Evolutionary conservation across 2,329 filamentous ascomycete genomes (phyloP), one percentile per base, ranked within the genome.

Genomic region (Aspergillus viridinutans): DNA sequence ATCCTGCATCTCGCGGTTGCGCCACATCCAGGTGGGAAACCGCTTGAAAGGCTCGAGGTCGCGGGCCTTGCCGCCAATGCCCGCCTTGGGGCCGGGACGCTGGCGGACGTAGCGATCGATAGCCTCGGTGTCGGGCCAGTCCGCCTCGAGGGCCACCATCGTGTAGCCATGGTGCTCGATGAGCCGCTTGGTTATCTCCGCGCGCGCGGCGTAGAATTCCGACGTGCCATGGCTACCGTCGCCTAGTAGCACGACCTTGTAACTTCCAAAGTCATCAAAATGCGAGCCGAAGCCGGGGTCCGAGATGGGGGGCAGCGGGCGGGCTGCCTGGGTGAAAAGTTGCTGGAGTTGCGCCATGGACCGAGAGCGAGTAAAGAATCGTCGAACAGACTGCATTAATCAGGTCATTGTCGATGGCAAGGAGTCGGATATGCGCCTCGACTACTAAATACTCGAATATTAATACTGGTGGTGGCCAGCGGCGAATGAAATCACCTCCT

Each of bases 1-100:
- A 2, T 74, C 73, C 55, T 81, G 78, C 61, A 81, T 76, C 60
- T 83, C 81, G 14, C 69, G 67, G 58, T 83, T 83, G 10, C 81
- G 74, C 81, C 81, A 83, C 80, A 83, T 83, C 81, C 80, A 83
- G 3, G 76, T 79, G 14, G 81, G 81, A 50, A 83, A 83, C 26
- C 80, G 73, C 42, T 77, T 70, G 62, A 83, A 83, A 5, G 75
- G 71, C 40, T 74, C 72, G 12, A 74, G 66, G 5, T 67, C 63
- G 14, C 61, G 64, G 2, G 59, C 59, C 26, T 53, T 56, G 23
- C 66, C 67, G 25, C 68, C 65, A 45, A 76, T 60, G 40, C 67
- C 58, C 32, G 68, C 67, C 60, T 74, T 64, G 21, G 68, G 64
- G 28, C 75, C 67, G 14, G 78, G 76, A 14, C 78, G 73, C 51